Evolutionary conservation across 176 grass and related monocot species (phyloP).

Genomic region (Leersia perrieri): DNA sequence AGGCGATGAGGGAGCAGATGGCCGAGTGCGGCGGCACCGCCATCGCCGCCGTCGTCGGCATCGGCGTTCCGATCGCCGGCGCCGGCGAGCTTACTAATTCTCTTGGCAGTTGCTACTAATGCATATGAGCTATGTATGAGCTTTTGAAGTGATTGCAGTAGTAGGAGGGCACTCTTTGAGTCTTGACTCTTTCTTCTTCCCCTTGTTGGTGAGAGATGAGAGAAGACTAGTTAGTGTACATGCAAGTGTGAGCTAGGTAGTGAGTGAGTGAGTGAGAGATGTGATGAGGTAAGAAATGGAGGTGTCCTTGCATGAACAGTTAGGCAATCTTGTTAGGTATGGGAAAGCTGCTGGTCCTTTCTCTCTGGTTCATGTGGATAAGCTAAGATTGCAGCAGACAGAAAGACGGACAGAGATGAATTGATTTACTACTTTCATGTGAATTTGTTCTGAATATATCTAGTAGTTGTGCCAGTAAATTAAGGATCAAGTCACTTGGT

Average conservation of each 20-base stretch:
- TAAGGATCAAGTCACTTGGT: not conserved
- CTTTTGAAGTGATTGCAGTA: not conserved
- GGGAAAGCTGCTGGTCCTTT: not conserved
- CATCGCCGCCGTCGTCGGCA: constrained; percentile 13
- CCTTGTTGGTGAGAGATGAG: not conserved
- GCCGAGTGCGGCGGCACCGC: constrained; percentile 39
- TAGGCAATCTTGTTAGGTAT: constrained; percentile 12
- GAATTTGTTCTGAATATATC: not conserved
- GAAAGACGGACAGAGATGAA: too few relatives aligned
- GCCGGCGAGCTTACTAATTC: not conserved
- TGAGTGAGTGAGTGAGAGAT: not conserved
- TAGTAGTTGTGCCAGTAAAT: not conserved
- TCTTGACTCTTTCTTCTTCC: not conserved
- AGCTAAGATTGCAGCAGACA: not conserved
- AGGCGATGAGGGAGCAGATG: constrained; percentile 56
- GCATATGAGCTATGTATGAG: not conserved
- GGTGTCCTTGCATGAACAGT: not conserved
- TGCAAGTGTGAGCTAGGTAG: not conserved
- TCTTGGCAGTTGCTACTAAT: not conserved
- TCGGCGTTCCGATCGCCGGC: not conserved
- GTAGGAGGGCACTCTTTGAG: not conserved
- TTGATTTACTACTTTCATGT: not conserved
- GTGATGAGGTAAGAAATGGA: not conserved
- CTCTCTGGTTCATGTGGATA: not conserved
- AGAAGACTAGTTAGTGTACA: not conserved